A percentile compares a stretch with the other conserved stretches of the same genome.
phyloP scores from a whole-genome alignment of 208 protist genomes.

The Angomonas deanei region DNA sequence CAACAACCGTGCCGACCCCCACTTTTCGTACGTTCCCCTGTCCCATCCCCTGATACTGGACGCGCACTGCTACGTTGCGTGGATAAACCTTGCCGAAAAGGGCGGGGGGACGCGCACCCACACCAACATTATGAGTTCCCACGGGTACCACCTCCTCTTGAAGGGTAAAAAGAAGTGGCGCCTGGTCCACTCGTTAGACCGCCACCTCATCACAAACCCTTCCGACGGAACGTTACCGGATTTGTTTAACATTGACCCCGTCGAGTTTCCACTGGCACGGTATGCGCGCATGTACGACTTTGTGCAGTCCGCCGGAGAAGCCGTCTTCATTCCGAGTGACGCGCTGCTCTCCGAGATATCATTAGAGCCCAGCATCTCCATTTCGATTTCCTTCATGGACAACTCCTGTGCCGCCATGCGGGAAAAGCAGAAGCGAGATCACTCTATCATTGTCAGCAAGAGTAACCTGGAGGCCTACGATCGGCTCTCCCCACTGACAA shows the following conservation, averaged over 20 bases:
- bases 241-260: constrained; percentile 5
- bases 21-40: not conserved
- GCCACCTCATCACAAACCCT: constrained; percentile 16
- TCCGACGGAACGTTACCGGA: constrained; percentile 14
- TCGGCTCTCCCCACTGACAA: constrained; percentile 19
- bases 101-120: constrained; percentile 20
- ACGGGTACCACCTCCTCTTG: constrained; percentile 28
- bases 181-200: constrained; percentile 28
- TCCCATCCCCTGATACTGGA: constrained; percentile 15
- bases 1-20: not conserved
- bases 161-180: constrained; percentile 29
- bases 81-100: constrained; percentile 17
- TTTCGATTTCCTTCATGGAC: constrained; percentile 8
- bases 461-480: constrained; percentile 7
- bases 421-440: constrained; percentile 11
- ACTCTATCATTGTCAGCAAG: constrained; percentile 11
- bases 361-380: constrained; percentile 8
- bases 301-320: constrained; percentile 22
- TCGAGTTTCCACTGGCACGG: constrained; percentile 6
- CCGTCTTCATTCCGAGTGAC: constrained; percentile 31
- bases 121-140: constrained; percentile 21
- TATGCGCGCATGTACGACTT: constrained; percentile 22
- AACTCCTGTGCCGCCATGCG: constrained; percentile 10
- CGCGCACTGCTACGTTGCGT: constrained; percentile 14
- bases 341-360: constrained; percentile 17